Evolutionary conservation across 2,329 filamentous ascomycete species (phyloP).

Genomic region (Talaromyces marneffei): DNA sequence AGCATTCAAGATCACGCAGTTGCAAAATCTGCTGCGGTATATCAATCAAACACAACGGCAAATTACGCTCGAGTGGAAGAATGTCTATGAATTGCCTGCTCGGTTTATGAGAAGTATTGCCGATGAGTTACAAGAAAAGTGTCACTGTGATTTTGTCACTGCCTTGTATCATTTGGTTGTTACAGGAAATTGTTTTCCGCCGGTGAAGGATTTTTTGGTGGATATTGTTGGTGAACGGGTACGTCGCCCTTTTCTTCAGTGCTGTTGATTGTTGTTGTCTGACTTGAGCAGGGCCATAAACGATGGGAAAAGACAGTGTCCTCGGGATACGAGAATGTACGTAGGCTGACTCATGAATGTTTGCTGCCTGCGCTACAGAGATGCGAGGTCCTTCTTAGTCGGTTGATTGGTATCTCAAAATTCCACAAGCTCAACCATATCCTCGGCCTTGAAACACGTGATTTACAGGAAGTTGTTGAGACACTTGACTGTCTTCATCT

Average conservation of each 20-base stretch:
- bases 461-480: constrained; percentile 59
- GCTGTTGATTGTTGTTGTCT: constrained; percentile 9
- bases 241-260: constrained; percentile 17
- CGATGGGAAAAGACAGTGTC: constrained; percentile 87
- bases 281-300: constrained; percentile 65
- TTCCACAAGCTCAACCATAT: constrained; percentile 65
- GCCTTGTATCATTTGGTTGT: constrained; percentile 78
- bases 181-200: constrained; percentile 70
- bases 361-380: constrained; percentile 83
- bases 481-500: constrained; percentile 70
- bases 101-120: constrained; percentile 74
- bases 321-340: constrained; percentile 69
- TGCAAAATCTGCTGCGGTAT: constrained; percentile 83
- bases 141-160: constrained; percentile 61
- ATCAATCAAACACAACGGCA: constrained; percentile 73
- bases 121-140: constrained; percentile 64
- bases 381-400: constrained; percentile 71
- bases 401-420: constrained; percentile 74
- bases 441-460: constrained; percentile 59
- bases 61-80: constrained; percentile 76
- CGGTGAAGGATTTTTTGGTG: constrained; percentile 79
- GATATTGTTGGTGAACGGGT: constrained; percentile 76
- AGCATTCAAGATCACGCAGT: constrained; percentile 76
- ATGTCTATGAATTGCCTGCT: constrained; percentile 69
- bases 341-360: constrained; percentile 76